Percentiles rank a stretch among this genome's conserved stretches.
Conservation (phyloP, 139 green algal genomes). For the Raphidocelis subcapitata region DNA sequence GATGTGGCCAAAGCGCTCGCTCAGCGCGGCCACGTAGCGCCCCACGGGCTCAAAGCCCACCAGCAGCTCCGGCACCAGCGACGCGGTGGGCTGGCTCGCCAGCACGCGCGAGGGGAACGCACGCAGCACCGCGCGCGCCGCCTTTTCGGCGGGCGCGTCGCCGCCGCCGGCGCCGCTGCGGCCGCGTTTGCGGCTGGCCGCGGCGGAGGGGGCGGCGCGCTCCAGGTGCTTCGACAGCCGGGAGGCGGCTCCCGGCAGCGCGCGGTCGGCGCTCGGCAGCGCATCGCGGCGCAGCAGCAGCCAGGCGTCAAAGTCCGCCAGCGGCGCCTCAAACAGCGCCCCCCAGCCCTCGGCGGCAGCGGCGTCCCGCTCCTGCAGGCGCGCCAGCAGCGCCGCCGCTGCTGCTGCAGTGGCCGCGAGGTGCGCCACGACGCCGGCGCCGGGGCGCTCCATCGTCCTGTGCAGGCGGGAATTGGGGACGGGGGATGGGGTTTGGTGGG, state of each 20-base stretch:
- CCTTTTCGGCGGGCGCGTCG: constrained; percentile 31
- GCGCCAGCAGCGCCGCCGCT: background rate
- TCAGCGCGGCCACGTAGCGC: constrained; percentile 39
- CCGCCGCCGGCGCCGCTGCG: too few species aligned
- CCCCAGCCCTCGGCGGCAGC: constrained; percentile 3
- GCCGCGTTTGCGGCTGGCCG: too few species aligned
- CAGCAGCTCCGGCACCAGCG: constrained; percentile 69
- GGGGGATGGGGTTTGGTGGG: too few species aligned
- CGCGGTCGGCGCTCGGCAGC: constrained; percentile 35
- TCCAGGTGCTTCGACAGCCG: constrained; percentile 12
- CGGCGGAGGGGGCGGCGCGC: too few species aligned
- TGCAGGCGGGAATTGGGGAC: too few species aligned
- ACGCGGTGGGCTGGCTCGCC: constrained; percentile 18
- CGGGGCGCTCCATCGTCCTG: too few species aligned
- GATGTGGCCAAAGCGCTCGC: constrained; percentile 47
- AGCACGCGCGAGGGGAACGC: constrained; percentile 52
- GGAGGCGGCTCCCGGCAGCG: background rate
- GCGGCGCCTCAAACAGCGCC: constrained; percentile 35
- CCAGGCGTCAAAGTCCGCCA: constrained; percentile 61
- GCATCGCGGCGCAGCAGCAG: constrained; percentile 62
- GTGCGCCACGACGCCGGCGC: too few species aligned
- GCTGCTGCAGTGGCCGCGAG: background rate
- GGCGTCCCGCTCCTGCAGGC: background rate
- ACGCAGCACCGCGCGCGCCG: constrained; percentile 35
- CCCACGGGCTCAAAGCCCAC: constrained; percentile 76